A percentile compares a stretch with the other conserved stretches of the same genome.
Conservation (phyloP, 2,329 filamentous ascomycete species). For the Dothideomycetes sp. region DNA sequence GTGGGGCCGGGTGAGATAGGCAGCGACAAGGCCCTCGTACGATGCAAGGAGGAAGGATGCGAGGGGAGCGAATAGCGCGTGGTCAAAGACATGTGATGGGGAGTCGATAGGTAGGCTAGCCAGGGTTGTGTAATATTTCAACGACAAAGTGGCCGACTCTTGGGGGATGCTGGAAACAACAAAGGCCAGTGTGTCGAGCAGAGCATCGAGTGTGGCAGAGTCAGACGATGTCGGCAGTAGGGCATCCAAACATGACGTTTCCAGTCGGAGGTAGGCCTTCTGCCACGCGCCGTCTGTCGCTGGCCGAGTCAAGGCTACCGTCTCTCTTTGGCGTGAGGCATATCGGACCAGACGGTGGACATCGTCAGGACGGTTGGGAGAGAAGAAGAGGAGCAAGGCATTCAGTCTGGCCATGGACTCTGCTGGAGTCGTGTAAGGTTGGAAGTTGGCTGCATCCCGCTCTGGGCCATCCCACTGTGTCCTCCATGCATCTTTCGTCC, state of each 20-base stretch:
- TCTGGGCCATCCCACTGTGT: slow-evolving; percentile 49
- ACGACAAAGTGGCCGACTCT: slow-evolving; percentile 7
- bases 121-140: slow-evolving; percentile 21
- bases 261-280: slow-evolving; percentile 29
- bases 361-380: slow-evolving; percentile 26
- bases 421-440: slow-evolving; percentile 26
- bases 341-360: slow-evolving; percentile 28
- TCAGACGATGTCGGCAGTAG: slow-evolving; percentile 8
- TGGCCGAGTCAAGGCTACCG: no score
- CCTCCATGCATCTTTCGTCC: slow-evolving; percentile 47
- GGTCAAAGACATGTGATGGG: slow-evolving; percentile 15
- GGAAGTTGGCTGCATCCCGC: slow-evolving; percentile 18
- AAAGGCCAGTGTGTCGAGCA: slow-evolving; percentile 7
- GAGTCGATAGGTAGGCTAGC: slow-evolving; percentile 12
- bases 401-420: slow-evolving; percentile 26
- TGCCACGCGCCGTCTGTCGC: no score
- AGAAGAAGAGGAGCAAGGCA: slow-evolving; percentile 31
- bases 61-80: slow-evolving; percentile 22
- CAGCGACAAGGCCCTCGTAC: slow-evolving; percentile 32
- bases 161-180: slow-evolving; percentile 3
- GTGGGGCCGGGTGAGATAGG: slow-evolving; percentile 16
- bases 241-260: slow-evolving; percentile 25
- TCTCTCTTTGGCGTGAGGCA: slow-evolving; percentile 25
- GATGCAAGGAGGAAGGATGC: slow-evolving; percentile 15
- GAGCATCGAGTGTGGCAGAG: not conserved